Base-by-base conservation (phyloP, 495 filamentous ascomycete species). In the Podospora fimiseda region DNA sequence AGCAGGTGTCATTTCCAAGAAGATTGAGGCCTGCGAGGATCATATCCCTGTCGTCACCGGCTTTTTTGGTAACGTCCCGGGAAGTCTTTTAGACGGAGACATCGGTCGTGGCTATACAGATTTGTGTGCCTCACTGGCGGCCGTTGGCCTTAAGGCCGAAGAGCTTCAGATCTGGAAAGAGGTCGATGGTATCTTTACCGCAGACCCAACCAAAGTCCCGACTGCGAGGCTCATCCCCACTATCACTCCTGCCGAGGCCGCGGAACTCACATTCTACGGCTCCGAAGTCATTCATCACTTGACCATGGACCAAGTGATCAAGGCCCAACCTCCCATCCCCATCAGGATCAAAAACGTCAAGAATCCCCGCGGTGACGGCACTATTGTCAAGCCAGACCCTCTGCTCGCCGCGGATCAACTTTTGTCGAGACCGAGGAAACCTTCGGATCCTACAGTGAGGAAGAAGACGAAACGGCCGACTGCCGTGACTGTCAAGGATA, bases 271-370 rank as follows among this genome's bases (percentile, higher is more conserved):
- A 9, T 95, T 93, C 63, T 95, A 94, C 65, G 90, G 90, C 56
- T 90, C 88, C 15, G 89, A 95, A 67, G 93, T 98, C 58, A 96
- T 98, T 57, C 93, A 98, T 61, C 93, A 93, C 45, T 86, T 96
- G 63, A 98, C 93, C 49, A 97, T 98, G 89, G 90, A 98, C 70
- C 93, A 96, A 66, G 93, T 93, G 46, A 95, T 97, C 67, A 87
- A 84, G 46, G 90, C 92, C 2, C 79, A 80, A 48, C 81, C 81
- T 0, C 80, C 80, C 13, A 97, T 97, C 66, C 89, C 86, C 8
- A 94, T 96, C 60, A 88, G 93, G 52, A 97, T 97, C 70, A 96
- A 97, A 74, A 97, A 98, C 66, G 93, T 97, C 64, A 91, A 94
- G 74, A 96, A 96, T 60, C 90, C 94, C 0, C 80, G 83, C 38